Conservation (phyloP, 2,329 filamentous ascomycete species). For the Xylaria digitata region DNA sequence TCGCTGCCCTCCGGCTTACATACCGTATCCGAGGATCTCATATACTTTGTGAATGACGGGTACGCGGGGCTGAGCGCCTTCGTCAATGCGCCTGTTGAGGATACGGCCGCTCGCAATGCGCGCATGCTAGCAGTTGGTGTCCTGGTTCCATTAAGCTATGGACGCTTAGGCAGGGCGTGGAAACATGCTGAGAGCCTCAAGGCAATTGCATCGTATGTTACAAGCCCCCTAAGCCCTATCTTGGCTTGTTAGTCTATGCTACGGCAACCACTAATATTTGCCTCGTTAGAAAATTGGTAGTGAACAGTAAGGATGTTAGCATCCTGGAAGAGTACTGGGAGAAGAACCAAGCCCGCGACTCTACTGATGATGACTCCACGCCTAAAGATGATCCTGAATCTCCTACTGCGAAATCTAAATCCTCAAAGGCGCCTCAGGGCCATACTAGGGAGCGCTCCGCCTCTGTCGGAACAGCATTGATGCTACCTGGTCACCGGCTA, state of each 20-base stretch:
- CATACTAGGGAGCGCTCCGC: slow-evolving; percentile 68
- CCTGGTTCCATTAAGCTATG: slow-evolving; percentile 85
- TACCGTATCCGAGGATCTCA: slow-evolving; percentile 86
- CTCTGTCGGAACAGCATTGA: slow-evolving; percentile 70
- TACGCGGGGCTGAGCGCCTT: slow-evolving; percentile 94
- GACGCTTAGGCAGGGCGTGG: slow-evolving; percentile 89
- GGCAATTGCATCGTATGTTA: slow-evolving; percentile 74
- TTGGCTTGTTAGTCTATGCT: not conserved
- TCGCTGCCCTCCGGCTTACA: slow-evolving; percentile 93
- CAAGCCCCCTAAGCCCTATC: not conserved
- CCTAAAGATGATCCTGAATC: slow-evolving; percentile 62
- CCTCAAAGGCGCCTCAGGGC: slow-evolving; percentile 49
- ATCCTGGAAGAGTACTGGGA: slow-evolving; percentile 86
- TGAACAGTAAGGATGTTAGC: slow-evolving; percentile 70
- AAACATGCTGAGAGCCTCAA: slow-evolving; percentile 82
- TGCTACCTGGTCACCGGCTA: slow-evolving; percentile 72
- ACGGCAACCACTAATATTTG: slow-evolving; percentile 22
- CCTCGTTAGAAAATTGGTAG: slow-evolving; percentile 66
- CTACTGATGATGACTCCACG: slow-evolving; percentile 51
- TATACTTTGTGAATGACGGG: slow-evolving; percentile 89
- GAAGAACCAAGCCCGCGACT: slow-evolving; percentile 61
- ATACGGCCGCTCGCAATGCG: slow-evolving; percentile 82
- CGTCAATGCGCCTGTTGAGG: slow-evolving; percentile 82
- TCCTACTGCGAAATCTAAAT: slow-evolving; percentile 60
- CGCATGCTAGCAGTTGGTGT: slow-evolving; percentile 93